phyloP scores from a whole-genome alignment of 2,329 filamentous ascomycete species.

The Conoideocrella luteorostrata region DNA sequence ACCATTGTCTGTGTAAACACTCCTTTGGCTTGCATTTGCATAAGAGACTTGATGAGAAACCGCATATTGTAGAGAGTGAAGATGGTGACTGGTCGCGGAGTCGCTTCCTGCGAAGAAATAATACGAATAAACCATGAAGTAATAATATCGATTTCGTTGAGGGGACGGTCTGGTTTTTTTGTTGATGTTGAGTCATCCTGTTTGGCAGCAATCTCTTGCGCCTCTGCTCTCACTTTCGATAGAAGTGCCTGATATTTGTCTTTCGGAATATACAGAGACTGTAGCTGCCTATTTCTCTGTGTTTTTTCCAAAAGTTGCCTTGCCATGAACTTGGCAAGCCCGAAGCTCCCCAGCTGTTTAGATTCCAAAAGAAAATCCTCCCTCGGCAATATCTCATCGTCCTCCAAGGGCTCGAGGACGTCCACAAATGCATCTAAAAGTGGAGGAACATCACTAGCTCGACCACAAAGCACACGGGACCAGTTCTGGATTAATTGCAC shows the following conservation, averaged over 20 bases:
- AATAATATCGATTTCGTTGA: slow-evolving; percentile 41
- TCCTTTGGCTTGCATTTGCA: slow-evolving; percentile 6
- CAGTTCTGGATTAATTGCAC: slow-evolving; percentile 37
- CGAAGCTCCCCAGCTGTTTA: slow-evolving; percentile 25
- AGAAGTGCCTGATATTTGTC: slow-evolving; percentile 17
- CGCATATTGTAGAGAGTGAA: slow-evolving; percentile 21
- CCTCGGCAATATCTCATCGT: too few relatives aligned
- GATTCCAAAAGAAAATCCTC: not conserved
- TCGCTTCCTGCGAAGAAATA: slow-evolving; percentile 14
- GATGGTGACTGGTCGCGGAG: slow-evolving; percentile 18
- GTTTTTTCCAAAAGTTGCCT: slow-evolving; percentile 1
- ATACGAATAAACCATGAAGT: slow-evolving; percentile 31
- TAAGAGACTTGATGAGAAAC: slow-evolving; percentile 16
- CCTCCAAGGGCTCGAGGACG: slow-evolving; percentile 23
- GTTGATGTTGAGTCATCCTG: slow-evolving; percentile 18
- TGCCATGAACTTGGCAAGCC: slow-evolving; percentile 22
- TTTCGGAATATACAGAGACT: slow-evolving; percentile 1
- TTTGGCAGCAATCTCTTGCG: too few relatives aligned
- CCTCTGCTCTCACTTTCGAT: slow-evolving; percentile 22
- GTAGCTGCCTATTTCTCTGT: slow-evolving; percentile 3
- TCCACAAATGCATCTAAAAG: slow-evolving; percentile 30
- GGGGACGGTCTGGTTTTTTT: too few relatives aligned
- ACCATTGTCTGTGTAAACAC: slow-evolving; percentile 23
- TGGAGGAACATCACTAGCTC: slow-evolving; percentile 32
- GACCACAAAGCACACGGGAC: slow-evolving; percentile 36